Evolutionary conservation across 139 green algal genomes (phyloP), one percentile per base, ranked within the genome.

Genomic region (Eudorina sp.): DNA sequence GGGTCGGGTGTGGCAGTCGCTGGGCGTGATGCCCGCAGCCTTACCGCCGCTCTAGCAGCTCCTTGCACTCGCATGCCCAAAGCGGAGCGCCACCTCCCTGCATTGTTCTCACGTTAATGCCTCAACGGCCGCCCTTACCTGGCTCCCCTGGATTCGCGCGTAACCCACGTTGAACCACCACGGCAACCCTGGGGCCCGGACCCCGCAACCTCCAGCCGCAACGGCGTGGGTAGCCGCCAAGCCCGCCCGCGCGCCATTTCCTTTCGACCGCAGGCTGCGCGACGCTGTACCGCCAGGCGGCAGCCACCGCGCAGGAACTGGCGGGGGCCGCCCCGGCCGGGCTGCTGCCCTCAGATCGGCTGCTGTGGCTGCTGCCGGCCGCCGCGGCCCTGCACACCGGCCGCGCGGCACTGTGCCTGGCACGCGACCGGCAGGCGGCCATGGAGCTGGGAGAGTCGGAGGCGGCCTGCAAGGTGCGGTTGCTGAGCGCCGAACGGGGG

Each of bases 371-470:
- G 64, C 29, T 69, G 64, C 31, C 8, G 0, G 18, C 34, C 18
- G 34, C 62, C 18, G 25, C 41, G 18, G 64, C 31, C 45, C 45
- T 68, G 64, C 81, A 87, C 45, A 8, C 19, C 16, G 81, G 19
- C 23, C 45, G 43, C 8, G 31, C 31, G 1, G 13, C 16, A 1
- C n/a, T 41, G 9, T 51, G n/a, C 21, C n/a, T 66, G 31, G 81
- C 64, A 21, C 45, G 29, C 45, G 81, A 87, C 43, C n/a, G 34
- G 46, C 81, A 87, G 62, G 40, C 27, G 62, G 64, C 27, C 21
- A 53, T 87, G 81, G 62, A 87, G 64, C 45, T 87, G 62, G 81
- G 64, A n/a, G 45, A 78, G 62, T 62, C 81, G 45, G 81, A 87
- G 60, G 81, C 81, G 31, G 21, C 19, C 13, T 68, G 43, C 62